These are phyloP conservation scores for Nicotiana sylvestris DNA, from an alignment of 257 asterid species.

Conservation along the genomic window DNA sequence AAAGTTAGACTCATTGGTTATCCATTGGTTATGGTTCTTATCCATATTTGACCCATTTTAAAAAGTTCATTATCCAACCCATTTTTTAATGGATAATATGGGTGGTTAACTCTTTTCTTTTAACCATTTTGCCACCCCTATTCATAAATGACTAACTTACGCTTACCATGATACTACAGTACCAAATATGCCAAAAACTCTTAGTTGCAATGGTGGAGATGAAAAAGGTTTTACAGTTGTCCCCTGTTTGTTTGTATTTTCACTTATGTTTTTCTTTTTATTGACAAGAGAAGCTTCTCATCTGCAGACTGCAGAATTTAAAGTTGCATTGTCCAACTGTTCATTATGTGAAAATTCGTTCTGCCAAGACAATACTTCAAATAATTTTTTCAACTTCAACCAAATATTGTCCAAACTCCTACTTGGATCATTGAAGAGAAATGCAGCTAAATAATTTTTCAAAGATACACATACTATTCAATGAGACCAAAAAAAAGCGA, in stretches of 20 bases:
- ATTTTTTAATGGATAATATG: no score
- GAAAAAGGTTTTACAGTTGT: not conserved
- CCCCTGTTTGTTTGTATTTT: not conserved
- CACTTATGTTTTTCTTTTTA: not conserved
- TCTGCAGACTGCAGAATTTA: not conserved
- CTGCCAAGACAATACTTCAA: not conserved
- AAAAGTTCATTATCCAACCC: no score
- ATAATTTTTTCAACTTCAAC: no score
- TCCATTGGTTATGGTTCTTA: no score
- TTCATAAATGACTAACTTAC: not conserved
- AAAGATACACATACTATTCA: not conserved
- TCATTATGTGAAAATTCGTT: not conserved
- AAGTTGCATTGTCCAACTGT: slow-evolving; percentile 2
- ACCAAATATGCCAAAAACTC: not conserved
- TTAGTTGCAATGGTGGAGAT: not conserved
- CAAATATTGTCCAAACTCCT: no score
- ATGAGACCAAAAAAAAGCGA: not conserved
- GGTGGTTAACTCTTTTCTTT: no score
- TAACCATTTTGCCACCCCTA: no score
- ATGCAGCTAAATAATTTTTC: not conserved
- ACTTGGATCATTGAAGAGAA: not conserved
- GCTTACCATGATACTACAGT: not conserved
- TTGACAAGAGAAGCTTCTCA: not conserved
- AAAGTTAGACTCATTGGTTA: no score
- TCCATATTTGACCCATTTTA: no score